Evolutionary conservation across 2,329 filamentous ascomycete species (phyloP).

Genomic region (Trichoderma guizhouense): DNA sequence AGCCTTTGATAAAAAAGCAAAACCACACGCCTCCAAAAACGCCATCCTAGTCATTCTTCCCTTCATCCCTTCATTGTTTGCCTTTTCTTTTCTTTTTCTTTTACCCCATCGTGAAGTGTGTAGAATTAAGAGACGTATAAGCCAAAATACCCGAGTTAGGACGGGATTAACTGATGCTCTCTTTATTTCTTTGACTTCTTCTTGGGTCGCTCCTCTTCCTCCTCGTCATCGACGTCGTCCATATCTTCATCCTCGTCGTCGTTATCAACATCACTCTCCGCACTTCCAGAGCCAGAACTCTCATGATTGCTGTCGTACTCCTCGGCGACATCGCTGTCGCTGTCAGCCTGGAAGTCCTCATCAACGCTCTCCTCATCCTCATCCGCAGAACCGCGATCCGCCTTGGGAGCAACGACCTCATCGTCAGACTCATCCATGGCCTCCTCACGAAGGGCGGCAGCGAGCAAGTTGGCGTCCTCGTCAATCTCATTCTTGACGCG

Average conservation of each 20-base stretch:
- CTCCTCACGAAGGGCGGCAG: conserved; percentile 78
- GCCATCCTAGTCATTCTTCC: neutral
- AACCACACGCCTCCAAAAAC: conserved; percentile 1
- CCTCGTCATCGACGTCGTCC: conserved; percentile 34
- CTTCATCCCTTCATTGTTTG: neutral
- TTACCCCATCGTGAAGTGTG: neutral
- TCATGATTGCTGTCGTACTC: conserved; percentile 92
- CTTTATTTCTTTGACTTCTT: conserved; percentile 33
- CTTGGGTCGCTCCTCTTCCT: conserved; percentile 45
- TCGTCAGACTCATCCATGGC: conserved; percentile 83
- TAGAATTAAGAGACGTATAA: neutral
- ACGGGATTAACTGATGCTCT: neutral
- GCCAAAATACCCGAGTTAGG: neutral
- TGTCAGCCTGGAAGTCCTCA: conserved; percentile 91
- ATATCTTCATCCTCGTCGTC: conserved; percentile 38
- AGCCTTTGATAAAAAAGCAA: neutral
- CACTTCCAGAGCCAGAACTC: conserved; percentile 70
- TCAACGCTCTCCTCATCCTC: conserved; percentile 95
- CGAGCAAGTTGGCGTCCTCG: conserved; percentile 79
- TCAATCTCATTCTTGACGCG: conserved; percentile 99
- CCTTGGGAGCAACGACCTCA: conserved; percentile 65
- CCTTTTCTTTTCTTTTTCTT: neutral
- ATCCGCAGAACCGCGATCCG: conserved; percentile 85
- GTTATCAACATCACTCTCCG: conserved; percentile 47
- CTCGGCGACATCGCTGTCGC: conserved; percentile 92